These are phyloP conservation scores for Vitellaria paradoxa DNA, from an alignment of 179 eudicot genomes.

Conservation along the genomic window DNA sequence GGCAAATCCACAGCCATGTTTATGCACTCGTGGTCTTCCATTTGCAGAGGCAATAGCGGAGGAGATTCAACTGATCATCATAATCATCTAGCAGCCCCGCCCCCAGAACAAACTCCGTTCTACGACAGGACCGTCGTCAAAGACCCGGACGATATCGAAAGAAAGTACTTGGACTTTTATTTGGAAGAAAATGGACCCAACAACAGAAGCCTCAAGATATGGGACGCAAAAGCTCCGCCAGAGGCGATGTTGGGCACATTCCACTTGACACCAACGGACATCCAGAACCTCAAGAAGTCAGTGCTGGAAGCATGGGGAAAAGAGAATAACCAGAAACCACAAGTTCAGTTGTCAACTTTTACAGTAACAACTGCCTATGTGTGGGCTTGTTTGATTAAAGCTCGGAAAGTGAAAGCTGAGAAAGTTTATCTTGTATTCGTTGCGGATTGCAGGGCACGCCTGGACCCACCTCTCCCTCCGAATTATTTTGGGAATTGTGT, in stretches of 20 bases:
- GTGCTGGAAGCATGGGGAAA: constrained; percentile 13
- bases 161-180: constrained; percentile 19
- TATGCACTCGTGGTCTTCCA: no score
- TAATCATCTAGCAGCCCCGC: no score
- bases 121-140: constrained; percentile 33
- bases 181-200: not conserved
- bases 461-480: constrained; percentile 28
- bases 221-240: not conserved
- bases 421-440: constrained; percentile 31
- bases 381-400: constrained; percentile 35
- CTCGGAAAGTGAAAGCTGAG: constrained; percentile 7
- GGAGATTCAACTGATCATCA: no score
- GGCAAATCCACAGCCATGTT: no score
- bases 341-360: constrained; percentile 23
- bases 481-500: constrained; percentile 57
- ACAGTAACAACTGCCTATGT: constrained; percentile 26
- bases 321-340: not conserved
- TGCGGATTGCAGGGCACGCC: constrained; percentile 43
- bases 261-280: constrained; percentile 19
- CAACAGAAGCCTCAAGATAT: not conserved
- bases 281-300: constrained; percentile 20
- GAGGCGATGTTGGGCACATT: constrained; percentile 36
- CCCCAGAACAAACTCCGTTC: constrained; percentile 10
- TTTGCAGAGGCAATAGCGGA: no score
- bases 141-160: constrained; percentile 23